Evolutionary conservation across 108 stramenopile species (phyloP).

Genomic region (Nannochloropsis granulata): DNA sequence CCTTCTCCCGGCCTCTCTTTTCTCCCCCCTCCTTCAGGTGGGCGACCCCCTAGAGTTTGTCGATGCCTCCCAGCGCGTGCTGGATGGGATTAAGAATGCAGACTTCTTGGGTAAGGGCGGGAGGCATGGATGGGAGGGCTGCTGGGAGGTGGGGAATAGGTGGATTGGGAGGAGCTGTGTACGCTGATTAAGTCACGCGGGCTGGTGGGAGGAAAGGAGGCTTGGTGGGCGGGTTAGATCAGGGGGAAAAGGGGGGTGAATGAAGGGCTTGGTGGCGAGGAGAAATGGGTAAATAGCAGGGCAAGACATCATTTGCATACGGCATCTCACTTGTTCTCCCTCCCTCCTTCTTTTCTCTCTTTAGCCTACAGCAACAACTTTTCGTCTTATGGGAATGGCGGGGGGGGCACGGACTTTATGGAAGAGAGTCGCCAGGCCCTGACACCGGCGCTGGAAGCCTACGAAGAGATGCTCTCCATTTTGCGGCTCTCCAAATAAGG

Average conservation of each 20-base stretch:
- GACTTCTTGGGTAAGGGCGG: background rate
- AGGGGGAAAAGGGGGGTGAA: too few relatives aligned
- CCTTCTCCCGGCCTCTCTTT: background rate
- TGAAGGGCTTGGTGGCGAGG: too few relatives aligned
- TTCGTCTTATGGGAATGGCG: background rate
- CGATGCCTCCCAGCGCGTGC: background rate
- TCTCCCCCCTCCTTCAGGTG: background rate
- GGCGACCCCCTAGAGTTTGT: background rate
- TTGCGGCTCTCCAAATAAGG: background rate
- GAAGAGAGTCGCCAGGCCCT: background rate
- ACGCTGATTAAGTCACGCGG: too few relatives aligned
- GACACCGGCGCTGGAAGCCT: background rate
- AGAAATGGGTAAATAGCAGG: too few relatives aligned
- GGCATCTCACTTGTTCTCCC: too few relatives aligned
- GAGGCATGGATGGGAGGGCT: background rate
- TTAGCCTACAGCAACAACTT: background rate
- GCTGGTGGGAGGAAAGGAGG: too few relatives aligned
- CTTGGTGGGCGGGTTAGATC: too few relatives aligned
- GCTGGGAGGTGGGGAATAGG: background rate
- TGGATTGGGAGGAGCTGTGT: too few relatives aligned
- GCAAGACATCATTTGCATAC: too few relatives aligned
- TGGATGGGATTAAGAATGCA: background rate
- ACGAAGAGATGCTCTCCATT: background rate
- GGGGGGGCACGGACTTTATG: background rate
- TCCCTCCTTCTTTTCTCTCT: background rate